Evolutionary conservation across 352 stramenopile species (phyloP).

Genomic region (Phytopythium helicoides): DNA sequence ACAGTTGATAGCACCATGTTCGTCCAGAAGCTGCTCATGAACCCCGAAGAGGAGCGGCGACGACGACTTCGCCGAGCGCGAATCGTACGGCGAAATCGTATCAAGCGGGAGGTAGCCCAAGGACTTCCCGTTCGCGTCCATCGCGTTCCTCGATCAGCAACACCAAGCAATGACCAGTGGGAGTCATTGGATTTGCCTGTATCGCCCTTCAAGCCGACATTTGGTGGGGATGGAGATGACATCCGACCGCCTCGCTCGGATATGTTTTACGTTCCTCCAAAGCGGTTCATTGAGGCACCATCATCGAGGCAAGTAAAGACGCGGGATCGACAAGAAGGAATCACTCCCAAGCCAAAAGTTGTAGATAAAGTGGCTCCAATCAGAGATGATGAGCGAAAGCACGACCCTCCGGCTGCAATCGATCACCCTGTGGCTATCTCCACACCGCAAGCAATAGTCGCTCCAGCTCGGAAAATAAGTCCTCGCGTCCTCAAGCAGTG

Average conservation of each 20-base stretch:
- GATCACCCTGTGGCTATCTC: background rate
- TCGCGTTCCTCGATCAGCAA: slow-evolving; percentile 13
- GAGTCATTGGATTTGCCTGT: background rate
- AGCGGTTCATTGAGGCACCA: background rate
- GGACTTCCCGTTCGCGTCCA: slow-evolving; percentile 22
- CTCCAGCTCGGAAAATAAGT: background rate
- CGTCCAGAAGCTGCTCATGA: slow-evolving; percentile 38
- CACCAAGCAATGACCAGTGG: slow-evolving; percentile 6
- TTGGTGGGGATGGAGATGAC: slow-evolving; percentile 18
- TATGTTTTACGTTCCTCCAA: slow-evolving; percentile 1
- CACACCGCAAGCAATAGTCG: too few relatives aligned
- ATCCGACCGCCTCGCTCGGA: background rate
- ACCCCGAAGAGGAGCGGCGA: slow-evolving; percentile 50
- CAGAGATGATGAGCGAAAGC: background rate
- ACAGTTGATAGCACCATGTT: slow-evolving; percentile 25
- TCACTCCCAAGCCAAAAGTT: background rate
- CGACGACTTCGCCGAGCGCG: slow-evolving; percentile 39
- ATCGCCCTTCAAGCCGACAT: slow-evolving; percentile 18
- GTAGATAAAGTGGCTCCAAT: background rate
- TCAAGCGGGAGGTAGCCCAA: slow-evolving; percentile 50
- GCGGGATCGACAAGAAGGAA: too few relatives aligned
- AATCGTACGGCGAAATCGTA: slow-evolving; percentile 61
- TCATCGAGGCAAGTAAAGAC: background rate
- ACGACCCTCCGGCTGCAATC: too few relatives aligned
- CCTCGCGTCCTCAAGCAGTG: slow-evolving; percentile 23